A percentile compares a stretch with the other conserved stretches of the same genome.
These are phyloP conservation scores for Cordyceps javanica DNA, from an alignment of 2,329 filamentous ascomycete species.

Conservation along the genomic window DNA sequence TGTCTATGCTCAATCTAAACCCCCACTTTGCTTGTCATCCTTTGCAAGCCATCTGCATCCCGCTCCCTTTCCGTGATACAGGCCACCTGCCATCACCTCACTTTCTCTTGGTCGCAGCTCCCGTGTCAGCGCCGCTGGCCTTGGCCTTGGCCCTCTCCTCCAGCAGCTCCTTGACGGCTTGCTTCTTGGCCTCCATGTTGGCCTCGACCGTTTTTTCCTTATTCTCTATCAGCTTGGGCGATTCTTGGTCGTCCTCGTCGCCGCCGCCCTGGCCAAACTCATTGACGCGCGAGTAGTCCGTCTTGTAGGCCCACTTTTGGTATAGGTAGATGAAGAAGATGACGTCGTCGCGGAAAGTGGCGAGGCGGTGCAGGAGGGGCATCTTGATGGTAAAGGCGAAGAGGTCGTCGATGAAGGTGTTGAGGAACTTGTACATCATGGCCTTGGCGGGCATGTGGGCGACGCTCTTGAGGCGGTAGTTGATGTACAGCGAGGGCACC, in stretches of 20 bases:
- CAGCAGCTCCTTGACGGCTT: slow-evolving; percentile 28
- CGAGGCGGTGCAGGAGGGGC: slow-evolving; percentile 86
- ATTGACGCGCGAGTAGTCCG: slow-evolving; percentile 88
- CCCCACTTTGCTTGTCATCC: too few relatives aligned
- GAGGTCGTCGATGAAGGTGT: slow-evolving; percentile 97
- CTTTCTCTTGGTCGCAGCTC: slow-evolving; percentile 38
- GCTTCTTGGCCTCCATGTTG: slow-evolving; percentile 31
- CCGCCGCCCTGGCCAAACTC: slow-evolving; percentile 98
- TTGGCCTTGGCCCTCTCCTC: slow-evolving; percentile 31
- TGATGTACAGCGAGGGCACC: slow-evolving; percentile 96
- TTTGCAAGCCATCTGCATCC: background rate
- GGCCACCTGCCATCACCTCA: slow-evolving; percentile 17
- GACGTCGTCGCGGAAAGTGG: slow-evolving; percentile 88
- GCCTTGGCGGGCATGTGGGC: slow-evolving; percentile 96
- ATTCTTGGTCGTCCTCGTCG: slow-evolving; percentile 58
- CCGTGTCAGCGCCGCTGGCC: slow-evolving; percentile 44
- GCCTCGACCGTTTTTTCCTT: slow-evolving; percentile 33
- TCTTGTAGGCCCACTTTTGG: slow-evolving; percentile 85
- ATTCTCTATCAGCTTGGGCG: slow-evolving; percentile 29
- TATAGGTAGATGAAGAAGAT: slow-evolving; percentile 99
- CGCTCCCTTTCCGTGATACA: background rate
- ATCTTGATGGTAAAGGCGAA: slow-evolving; percentile 99
- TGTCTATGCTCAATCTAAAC: too few relatives aligned
- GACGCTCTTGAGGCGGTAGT: slow-evolving; percentile 92
- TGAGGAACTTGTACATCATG: slow-evolving; percentile 97